Conservation (phyloP, 1,139 yeast species). For the Geotrichum europaeum region DNA sequence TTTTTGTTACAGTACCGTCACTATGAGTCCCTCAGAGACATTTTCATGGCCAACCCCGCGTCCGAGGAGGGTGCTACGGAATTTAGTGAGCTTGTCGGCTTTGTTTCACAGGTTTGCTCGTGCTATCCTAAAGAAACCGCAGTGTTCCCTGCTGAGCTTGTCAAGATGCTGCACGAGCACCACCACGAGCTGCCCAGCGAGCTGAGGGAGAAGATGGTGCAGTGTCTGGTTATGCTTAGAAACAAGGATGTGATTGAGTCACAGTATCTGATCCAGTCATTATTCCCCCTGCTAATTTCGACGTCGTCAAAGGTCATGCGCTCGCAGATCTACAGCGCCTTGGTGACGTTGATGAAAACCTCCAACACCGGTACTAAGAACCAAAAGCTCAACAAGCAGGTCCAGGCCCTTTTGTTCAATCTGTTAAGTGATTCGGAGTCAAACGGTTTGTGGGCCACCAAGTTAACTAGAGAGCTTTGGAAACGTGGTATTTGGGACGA, state of each 20-base stretch:
- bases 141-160: constrained; percentile 74
- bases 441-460: constrained; percentile 91
- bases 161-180: constrained; percentile 58
- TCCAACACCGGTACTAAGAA: constrained; percentile 81
- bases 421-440: constrained; percentile 60
- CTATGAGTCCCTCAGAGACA: constrained; percentile 83
- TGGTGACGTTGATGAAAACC: constrained; percentile 69
- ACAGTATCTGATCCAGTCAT: constrained; percentile 72
- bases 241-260: constrained; percentile 79
- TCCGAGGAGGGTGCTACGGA: constrained; percentile 57
- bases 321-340: constrained; percentile 71
- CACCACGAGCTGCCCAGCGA: constrained; percentile 81
- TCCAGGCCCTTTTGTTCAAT: constrained; percentile 87
- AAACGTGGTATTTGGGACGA: constrained; percentile 98
- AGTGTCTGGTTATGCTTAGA: constrained; percentile 80
- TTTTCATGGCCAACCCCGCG: constrained; percentile 57
- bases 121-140: constrained; percentile 88
- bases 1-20: constrained; percentile 88
- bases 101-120: constrained; percentile 82
- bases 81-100: constrained; percentile 79
- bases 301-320: constrained; percentile 80
- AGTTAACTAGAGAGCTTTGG: constrained; percentile 92
- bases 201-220: constrained; percentile 84
- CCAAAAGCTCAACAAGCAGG: constrained; percentile 78
- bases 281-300: constrained; percentile 70